Percentiles rank a stretch among this genome's conserved stretches.
These are phyloP conservation scores for Pleurotus eryngii DNA, from an alignment of 768 basidiomycete genomes.

Conservation along the genomic window DNA sequence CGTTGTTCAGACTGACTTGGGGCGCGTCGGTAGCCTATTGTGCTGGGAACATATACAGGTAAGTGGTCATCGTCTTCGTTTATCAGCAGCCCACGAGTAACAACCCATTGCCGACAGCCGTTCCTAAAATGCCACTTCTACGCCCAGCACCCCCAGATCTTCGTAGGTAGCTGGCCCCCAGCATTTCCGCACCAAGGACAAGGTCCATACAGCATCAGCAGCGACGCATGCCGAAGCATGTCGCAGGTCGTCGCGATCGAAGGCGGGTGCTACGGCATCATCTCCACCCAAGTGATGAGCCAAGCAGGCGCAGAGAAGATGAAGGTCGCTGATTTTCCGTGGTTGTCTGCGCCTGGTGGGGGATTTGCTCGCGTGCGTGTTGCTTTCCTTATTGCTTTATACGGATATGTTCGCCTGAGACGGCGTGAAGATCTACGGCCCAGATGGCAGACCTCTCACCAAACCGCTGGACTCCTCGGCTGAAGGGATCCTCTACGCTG, in stretches of 20 bases:
- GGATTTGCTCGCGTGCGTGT: constrained; percentile 19
- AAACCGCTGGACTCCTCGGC: constrained; percentile 18
- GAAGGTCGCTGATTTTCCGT: constrained; percentile 24
- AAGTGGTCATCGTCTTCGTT: neutral
- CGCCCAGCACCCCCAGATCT: constrained; percentile 27
- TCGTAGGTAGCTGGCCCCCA: constrained; percentile 28
- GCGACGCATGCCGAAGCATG: constrained; percentile 25
- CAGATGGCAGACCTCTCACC: constrained; percentile 23
- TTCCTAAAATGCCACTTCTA: constrained; percentile 27
- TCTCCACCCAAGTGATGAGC: constrained; percentile 24
- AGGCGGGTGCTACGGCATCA: constrained; percentile 25
- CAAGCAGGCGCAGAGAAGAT: constrained; percentile 24
- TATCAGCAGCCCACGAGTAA: too few species aligned
- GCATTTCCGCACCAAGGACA: constrained; percentile 22
- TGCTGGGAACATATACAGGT: constrained; percentile 29
- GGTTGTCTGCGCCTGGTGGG: constrained; percentile 24
- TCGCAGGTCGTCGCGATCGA: constrained; percentile 27
- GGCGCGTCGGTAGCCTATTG: constrained; percentile 23
- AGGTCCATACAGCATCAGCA: constrained; percentile 24
- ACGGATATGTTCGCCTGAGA: too few species aligned
- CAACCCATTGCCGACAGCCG: constrained; percentile 12
- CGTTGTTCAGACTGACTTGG: constrained; percentile 24
- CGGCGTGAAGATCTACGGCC: constrained; percentile 23
- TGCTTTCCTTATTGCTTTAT: neutral
- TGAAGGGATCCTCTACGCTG: constrained; percentile 24